phyloP scores from a whole-genome alignment of 352 stramenopile species.

The Phytophthora parvispora region DNA sequence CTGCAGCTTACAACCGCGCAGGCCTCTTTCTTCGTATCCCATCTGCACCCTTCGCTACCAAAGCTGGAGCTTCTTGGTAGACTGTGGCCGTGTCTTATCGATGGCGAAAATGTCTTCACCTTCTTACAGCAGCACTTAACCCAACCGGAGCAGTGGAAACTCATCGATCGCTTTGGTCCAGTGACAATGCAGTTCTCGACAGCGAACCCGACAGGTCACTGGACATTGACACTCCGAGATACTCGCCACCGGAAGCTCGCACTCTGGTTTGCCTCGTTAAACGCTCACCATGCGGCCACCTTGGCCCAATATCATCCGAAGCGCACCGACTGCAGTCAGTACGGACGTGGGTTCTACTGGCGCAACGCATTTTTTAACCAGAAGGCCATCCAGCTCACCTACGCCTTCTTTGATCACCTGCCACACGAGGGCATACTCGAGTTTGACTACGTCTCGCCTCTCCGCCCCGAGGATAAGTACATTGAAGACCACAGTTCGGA shows the following conservation, averaged over 20 bases:
- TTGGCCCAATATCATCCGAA: constrained; percentile 47
- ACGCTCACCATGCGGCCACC: constrained; percentile 43
- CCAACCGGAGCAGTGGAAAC: constrained; percentile 53
- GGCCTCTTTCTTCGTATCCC: constrained; percentile 52
- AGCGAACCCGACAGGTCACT: constrained; percentile 69
- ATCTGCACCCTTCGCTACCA: constrained; percentile 47
- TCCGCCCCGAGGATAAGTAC: constrained; percentile 63
- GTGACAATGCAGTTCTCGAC: constrained; percentile 69
- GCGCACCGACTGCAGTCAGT: constrained; percentile 70
- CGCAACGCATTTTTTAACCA: constrained; percentile 77
- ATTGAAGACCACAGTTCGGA: constrained; percentile 26
- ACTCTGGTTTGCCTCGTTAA: constrained; percentile 77
- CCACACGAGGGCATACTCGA: constrained; percentile 65
- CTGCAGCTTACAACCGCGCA: constrained; percentile 57
- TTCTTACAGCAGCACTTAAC: constrained; percentile 63
- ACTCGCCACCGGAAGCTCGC: constrained; percentile 69
- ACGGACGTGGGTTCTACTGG: constrained; percentile 65
- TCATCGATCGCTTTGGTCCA: constrained; percentile 61
- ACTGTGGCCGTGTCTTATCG: constrained; percentile 63
- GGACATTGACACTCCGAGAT: constrained; percentile 62
- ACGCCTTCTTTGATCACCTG: constrained; percentile 70
- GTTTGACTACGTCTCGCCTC: constrained; percentile 75
- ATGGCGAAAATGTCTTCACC: constrained; percentile 57
- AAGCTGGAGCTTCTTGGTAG: constrained; percentile 66
- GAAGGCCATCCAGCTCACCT: constrained; percentile 55